Evolutionary conservation across 805 yeast genomes (phyloP).

Genomic region (Myxozyma lipomycoides): DNA sequence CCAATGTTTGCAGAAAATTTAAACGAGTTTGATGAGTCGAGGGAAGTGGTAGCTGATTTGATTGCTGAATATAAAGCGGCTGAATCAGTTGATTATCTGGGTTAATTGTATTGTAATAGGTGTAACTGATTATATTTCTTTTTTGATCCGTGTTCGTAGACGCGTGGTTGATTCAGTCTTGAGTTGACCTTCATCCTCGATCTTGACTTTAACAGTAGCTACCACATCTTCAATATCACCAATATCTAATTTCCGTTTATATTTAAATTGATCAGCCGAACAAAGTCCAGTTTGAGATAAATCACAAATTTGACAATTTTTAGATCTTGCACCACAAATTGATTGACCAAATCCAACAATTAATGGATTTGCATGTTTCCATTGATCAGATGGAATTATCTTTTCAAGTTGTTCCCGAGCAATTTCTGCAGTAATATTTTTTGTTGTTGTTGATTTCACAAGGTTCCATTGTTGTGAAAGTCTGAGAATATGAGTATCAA

Average conservation of each 20-base stretch:
- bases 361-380: slow-evolving; percentile 83
- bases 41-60: slow-evolving; percentile 68
- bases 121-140: background rate
- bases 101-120: background rate
- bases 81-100: slow-evolving; percentile 45
- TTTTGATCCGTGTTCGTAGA: background rate
- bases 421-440: slow-evolving; percentile 62
- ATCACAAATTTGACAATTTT: slow-evolving; percentile 67
- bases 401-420: slow-evolving; percentile 64
- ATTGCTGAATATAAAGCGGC: slow-evolving; percentile 79
- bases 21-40: slow-evolving; percentile 76
- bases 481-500: slow-evolving; percentile 85
- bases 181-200: background rate
- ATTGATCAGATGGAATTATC: slow-evolving; percentile 69
- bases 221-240: slow-evolving; percentile 16
- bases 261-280: slow-evolving; percentile 37
- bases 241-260: background rate
- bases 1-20: slow-evolving; percentile 42
- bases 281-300: slow-evolving; percentile 55
- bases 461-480: slow-evolving; percentile 25
- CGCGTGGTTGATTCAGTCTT: background rate
- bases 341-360: slow-evolving; percentile 93
- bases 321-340: slow-evolving; percentile 57
- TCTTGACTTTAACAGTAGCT: background rate
- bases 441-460: slow-evolving; percentile 1